phyloP scores from a whole-genome alignment of 345 rosid species.

The Salix exigua region DNA sequence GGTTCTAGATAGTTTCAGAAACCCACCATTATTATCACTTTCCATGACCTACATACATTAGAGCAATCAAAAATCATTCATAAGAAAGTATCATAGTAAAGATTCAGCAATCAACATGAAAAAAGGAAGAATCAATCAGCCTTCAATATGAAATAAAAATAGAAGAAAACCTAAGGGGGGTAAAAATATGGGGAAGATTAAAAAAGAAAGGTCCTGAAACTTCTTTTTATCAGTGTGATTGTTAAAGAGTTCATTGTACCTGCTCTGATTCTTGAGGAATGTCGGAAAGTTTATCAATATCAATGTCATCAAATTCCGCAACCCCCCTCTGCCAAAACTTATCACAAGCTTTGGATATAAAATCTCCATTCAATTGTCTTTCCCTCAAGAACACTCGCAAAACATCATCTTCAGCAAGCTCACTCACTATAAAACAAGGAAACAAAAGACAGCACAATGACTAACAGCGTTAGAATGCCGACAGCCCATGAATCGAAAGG shows the following conservation, averaged over 20 bases:
- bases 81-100: neutral
- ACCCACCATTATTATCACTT: constrained; percentile 45
- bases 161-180: neutral
- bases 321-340: constrained; percentile 53
- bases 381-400: constrained; percentile 68
- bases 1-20: constrained; percentile 68
- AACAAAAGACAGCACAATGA: neutral
- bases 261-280: constrained; percentile 22
- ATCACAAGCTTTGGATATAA: constrained; percentile 74
- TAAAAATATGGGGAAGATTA: neutral
- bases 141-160: neutral
- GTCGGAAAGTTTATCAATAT: constrained; percentile 19
- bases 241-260: constrained; percentile 21
- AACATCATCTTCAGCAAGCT: constrained; percentile 66
- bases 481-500: neutral
- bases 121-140: neutral
- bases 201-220: neutral
- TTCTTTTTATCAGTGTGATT: too few relatives aligned
- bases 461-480: neutral
- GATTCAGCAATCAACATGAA: too few relatives aligned
- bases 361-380: constrained; percentile 73
- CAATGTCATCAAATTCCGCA: constrained; percentile 39
- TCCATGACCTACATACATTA: constrained; percentile 35
- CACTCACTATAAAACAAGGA: constrained; percentile 32
- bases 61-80: neutral